Evolutionary conservation across 2,329 filamentous ascomycete species (phyloP), one percentile per base, ranked within the genome.

Genomic region (Microascus cirrosus): DNA sequence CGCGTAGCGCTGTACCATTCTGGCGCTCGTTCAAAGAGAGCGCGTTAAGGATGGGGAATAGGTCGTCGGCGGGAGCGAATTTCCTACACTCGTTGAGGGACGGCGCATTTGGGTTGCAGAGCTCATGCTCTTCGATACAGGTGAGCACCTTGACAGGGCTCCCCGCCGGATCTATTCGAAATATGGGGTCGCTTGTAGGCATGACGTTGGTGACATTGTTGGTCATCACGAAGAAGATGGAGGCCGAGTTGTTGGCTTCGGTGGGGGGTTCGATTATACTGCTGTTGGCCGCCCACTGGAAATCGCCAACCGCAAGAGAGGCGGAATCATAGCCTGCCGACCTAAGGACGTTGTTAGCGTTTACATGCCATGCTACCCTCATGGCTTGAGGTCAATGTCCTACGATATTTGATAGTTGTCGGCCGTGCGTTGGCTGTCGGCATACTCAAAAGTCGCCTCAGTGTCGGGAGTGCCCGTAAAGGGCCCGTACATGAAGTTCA

Each of bases 201-300:
- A 53, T 13, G 11, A 59, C 25, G 34, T 55, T 56, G 10, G 45
- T 53, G 34, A 59, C 52, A 32, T 48, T 55, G 45, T 59, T 56
- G 53, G 57, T 55, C 25, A 10, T 10, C 42, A 56, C 13, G 53
- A 59, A 59, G 57, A 59, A 59, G 35, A 59, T 59, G 42, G 57
- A 55, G 20, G 57, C 57, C 39, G 57, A 51, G 52, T 54, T 50
- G 57, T 58, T 58, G 52, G 48, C 24, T 18, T 50, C 51, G 51
- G 24, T 20, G 35, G 56, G 56, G n/a, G 28, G 56, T 13, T 28
- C 25, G 22, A 53, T 53, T 34, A 57, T 52, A 10, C 45, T 53
- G 45, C 18, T 57, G 48, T 53, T 57, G 45, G 56, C 13, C 18
- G 32, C 28, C 56, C 56, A 57, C 32, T 32, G 28, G 28, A 18